Conservation (phyloP, 2,329 filamentous ascomycete genomes). For the Pseudogymnoascus sp. region DNA sequence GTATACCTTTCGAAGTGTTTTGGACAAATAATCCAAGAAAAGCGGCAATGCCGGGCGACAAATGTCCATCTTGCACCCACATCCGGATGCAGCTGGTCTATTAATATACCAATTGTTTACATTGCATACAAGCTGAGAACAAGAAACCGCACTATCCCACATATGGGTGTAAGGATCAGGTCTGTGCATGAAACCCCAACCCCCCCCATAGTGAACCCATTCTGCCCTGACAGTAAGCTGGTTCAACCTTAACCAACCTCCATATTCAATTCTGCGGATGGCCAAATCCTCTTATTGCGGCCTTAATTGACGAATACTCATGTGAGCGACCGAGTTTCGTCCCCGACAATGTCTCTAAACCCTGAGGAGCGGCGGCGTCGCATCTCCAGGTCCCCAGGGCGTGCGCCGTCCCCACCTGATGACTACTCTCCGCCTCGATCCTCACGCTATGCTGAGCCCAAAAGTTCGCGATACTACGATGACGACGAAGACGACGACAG, state of each 20-base stretch:
- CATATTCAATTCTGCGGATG: slow-evolving; percentile 1
- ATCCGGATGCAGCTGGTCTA: neutral
- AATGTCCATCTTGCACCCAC: neutral
- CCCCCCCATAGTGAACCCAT: slow-evolving; percentile 8
- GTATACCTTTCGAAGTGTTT: neutral
- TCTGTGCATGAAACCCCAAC: slow-evolving; percentile 9
- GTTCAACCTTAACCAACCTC: slow-evolving; percentile 5
- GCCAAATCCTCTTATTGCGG: neutral
- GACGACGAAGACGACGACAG: neutral
- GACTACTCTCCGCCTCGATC: neutral
- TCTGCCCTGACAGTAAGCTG: slow-evolving; percentile 6
- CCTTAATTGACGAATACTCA: slow-evolving; percentile 1
- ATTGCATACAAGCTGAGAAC: slow-evolving; percentile 4
- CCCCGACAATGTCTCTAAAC: slow-evolving; percentile 8
- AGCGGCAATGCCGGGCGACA: neutral
- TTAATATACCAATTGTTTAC: slow-evolving; percentile 4
- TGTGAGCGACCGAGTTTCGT: slow-evolving; percentile 1
- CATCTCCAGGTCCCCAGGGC: neutral
- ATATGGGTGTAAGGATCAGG: slow-evolving; percentile 8
- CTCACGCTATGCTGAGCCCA: neutral
- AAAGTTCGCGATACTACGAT: slow-evolving; percentile 4
- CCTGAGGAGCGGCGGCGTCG: slow-evolving; percentile 3
- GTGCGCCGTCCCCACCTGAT: neutral
- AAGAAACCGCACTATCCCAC: slow-evolving; percentile 1
- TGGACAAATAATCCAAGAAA: neutral